Conservation (phyloP, 345 rosid genomes). For the Arabidopsis arenosa region DNA sequence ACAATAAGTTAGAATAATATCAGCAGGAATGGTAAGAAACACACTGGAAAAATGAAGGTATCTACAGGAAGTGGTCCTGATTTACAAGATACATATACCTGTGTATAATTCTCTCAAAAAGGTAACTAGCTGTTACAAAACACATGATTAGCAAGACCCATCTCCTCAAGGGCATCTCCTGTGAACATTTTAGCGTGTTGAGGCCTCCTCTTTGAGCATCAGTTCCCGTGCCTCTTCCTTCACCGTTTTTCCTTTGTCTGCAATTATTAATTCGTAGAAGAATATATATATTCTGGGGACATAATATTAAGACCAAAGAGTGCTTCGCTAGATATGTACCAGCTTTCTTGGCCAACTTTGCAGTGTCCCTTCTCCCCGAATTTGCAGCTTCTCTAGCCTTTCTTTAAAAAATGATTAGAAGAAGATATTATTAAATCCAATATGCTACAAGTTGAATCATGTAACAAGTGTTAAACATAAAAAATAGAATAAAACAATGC, state of each 20-base stretch:
- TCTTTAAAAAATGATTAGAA: slow-evolving; percentile 59
- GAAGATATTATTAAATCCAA: slow-evolving; percentile 51
- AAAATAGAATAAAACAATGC: slow-evolving; percentile 10
- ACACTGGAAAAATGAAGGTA: slow-evolving; percentile 93
- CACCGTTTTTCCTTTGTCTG: slow-evolving; percentile 89
- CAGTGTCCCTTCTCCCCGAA: slow-evolving; percentile 67
- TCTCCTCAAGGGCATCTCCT: slow-evolving; percentile 80
- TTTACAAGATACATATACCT: slow-evolving; percentile 74
- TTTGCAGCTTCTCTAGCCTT: slow-evolving; percentile 67
- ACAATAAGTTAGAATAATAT: not conserved
- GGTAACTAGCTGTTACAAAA: slow-evolving; percentile 95
- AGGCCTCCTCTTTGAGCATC: slow-evolving; percentile 90
- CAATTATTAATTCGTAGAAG: slow-evolving; percentile 28
- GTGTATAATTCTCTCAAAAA: slow-evolving; percentile 69
- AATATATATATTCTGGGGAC: slow-evolving; percentile 10
- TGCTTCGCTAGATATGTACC: slow-evolving; percentile 50
- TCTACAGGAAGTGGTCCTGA: slow-evolving; percentile 95
- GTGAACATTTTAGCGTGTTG: slow-evolving; percentile 67
- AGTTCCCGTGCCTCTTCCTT: slow-evolving; percentile 95
- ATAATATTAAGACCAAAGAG: slow-evolving; percentile 17
- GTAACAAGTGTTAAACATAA: not conserved
- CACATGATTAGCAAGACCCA: slow-evolving; percentile 85
- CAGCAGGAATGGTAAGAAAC: slow-evolving; percentile 35
- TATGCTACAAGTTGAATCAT: slow-evolving; percentile 18
- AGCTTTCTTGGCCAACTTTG: slow-evolving; percentile 70